phyloP scores from a whole-genome alignment of 2,329 filamentous ascomycete genomes.

The Scorias spongiosa region DNA sequence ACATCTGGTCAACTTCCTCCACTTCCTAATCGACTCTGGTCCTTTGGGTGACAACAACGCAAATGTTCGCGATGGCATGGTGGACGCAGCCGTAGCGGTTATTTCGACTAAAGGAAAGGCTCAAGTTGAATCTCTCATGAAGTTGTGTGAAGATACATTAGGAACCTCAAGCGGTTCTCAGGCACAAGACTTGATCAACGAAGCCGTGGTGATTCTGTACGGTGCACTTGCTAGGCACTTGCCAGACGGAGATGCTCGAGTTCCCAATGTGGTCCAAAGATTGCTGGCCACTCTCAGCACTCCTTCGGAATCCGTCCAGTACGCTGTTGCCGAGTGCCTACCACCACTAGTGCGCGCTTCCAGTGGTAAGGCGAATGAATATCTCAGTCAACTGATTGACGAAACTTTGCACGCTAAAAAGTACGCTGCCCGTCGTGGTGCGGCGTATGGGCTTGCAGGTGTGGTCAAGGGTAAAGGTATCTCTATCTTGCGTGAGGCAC shows the following conservation, averaged over 20 bases:
- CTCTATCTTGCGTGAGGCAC: constrained; percentile 63
- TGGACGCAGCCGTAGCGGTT: constrained; percentile 70
- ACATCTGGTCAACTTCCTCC: constrained; percentile 62
- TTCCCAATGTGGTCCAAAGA: constrained; percentile 76
- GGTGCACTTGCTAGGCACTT: constrained; percentile 84
- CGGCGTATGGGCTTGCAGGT: constrained; percentile 86
- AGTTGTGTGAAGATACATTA: constrained; percentile 76
- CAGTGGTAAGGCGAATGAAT: constrained; percentile 59
- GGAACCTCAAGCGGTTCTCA: constrained; percentile 70
- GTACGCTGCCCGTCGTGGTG: constrained; percentile 83
- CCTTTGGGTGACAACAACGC: constrained; percentile 72
- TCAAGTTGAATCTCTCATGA: constrained; percentile 81
- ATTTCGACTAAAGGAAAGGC: constrained; percentile 69
- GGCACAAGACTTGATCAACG: constrained; percentile 77
- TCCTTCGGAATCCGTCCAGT: constrained; percentile 92
- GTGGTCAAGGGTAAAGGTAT: constrained; percentile 82
- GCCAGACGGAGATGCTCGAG: constrained; percentile 66
- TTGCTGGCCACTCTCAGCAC: constrained; percentile 79
- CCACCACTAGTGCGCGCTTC: constrained; percentile 79
- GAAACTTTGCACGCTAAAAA: constrained; percentile 75
- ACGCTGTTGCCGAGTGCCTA: constrained; percentile 85
- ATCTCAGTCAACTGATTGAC: constrained; percentile 67
- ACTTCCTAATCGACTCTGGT: constrained; percentile 72
- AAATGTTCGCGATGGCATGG: constrained; percentile 73
- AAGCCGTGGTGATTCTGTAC: constrained; percentile 95